phyloP scores from a whole-genome alignment of 768 basidiomycete species.

The Russula virescens region DNA sequence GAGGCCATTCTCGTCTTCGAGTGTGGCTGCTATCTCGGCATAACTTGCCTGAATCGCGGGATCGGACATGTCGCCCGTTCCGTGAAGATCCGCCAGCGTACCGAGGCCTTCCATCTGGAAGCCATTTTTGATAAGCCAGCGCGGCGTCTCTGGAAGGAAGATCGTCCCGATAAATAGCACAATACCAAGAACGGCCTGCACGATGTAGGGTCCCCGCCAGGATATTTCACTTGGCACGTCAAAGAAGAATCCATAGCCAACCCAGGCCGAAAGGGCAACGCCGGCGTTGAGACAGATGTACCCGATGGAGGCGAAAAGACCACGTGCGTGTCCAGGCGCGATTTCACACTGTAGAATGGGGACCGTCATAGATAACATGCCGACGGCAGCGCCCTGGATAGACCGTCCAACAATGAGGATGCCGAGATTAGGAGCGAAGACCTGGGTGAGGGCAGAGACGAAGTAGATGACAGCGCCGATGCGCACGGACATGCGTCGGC shows the following conservation, averaged over 20 bases:
- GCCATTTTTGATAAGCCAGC: constrained; percentile 52
- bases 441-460: constrained; percentile 45
- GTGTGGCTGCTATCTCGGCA: constrained; percentile 37
- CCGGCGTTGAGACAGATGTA: constrained; percentile 48
- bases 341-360: constrained; percentile 24
- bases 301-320: constrained; percentile 49
- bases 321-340: constrained; percentile 35
- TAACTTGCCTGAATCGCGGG: constrained; percentile 41
- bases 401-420: constrained; percentile 61
- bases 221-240: constrained; percentile 41
- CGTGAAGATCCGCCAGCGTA: constrained; percentile 55
- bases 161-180: constrained; percentile 45
- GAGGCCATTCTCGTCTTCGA: constrained; percentile 37
- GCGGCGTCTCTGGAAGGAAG: constrained; percentile 46
- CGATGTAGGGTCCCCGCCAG: constrained; percentile 52
- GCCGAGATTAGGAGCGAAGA: constrained; percentile 45
- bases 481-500: constrained; percentile 46
- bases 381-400: constrained; percentile 70
- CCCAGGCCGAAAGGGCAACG: constrained; percentile 46
- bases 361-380: constrained; percentile 35
- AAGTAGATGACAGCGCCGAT: constrained; percentile 47
- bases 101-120: constrained; percentile 44
- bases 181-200: constrained; percentile 46
- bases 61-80: constrained; percentile 41
- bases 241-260: constrained; percentile 46